These are phyloP conservation scores for Chaetomiaceae sp. DNA, from an alignment of 2,329 filamentous ascomycete species.

Conservation along the genomic window DNA sequence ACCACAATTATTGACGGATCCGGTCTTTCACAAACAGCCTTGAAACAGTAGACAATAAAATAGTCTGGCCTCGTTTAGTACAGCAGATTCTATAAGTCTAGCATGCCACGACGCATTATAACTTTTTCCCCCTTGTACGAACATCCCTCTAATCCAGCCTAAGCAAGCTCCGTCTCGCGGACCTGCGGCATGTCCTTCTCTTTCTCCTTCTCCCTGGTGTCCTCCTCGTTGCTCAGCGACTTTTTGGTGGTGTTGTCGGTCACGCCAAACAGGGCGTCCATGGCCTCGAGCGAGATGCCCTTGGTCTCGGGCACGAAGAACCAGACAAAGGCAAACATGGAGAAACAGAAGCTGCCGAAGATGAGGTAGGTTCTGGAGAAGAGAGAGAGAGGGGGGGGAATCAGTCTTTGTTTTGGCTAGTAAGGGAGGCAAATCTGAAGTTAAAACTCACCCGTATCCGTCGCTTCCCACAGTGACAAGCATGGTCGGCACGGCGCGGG, in stretches of 20 bases:
- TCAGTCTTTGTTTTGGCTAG: too few species aligned
- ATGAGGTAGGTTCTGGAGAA: constrained; percentile 51
- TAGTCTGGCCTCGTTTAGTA: too few species aligned
- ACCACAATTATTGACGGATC: too few species aligned
- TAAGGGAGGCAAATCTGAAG: too few species aligned
- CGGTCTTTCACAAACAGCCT: too few species aligned
- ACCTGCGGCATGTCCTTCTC: constrained; percentile 10
- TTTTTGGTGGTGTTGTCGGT: constrained; percentile 23
- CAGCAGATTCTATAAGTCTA: too few species aligned
- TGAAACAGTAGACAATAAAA: too few species aligned
- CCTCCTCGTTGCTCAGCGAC: constrained; percentile 10
- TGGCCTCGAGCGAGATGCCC: constrained; percentile 38
- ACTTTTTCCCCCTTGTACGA: too few species aligned
- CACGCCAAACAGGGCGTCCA: constrained; percentile 30
- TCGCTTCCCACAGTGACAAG: constrained; percentile 41
- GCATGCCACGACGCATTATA: too few species aligned
- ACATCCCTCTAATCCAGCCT: too few species aligned
- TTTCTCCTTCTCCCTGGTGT: constrained; percentile 2
- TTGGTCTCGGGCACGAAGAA: constrained; percentile 64
- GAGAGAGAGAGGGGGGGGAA: too few species aligned
- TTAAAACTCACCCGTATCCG: constrained; percentile 33
- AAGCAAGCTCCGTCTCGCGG: constrained; percentile 10
- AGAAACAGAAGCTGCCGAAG: constrained; percentile 59
- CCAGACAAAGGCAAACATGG: constrained; percentile 60
- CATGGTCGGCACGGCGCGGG: constrained; percentile 60